Base-by-base conservation (phyloP, 192 early-diverging fungal species). In the Rhizophagus clarus region DNA sequence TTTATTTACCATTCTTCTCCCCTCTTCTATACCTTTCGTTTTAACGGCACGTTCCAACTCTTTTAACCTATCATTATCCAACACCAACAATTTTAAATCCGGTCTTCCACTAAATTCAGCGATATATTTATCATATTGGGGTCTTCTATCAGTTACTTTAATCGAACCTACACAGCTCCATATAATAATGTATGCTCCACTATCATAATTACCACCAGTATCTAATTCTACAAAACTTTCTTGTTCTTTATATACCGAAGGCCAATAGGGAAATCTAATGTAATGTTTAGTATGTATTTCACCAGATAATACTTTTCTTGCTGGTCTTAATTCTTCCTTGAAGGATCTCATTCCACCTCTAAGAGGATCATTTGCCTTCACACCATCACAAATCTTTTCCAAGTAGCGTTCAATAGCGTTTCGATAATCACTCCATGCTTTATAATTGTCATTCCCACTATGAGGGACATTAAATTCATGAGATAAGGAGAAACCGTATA, bases 31-130 rank as follows among this genome's bases (percentile, higher is more conserved):
- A 22, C 51, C 51, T 22, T 22, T 22, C 7, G 5, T 22, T 56
- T 1, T 56, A n/a, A 56, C 1, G 6, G 20, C 7, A 56, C 26
- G 0, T 2, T 69, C 67, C 31, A 69, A 34, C 20, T 7, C 17
- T 3, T 7, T 29, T 34, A 69, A 69, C 26, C 6, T 37, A 1
- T 34, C 31, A 69, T 69, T 2, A 69, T 69, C 67, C 1, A 69
- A 37, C 1, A 20, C 67, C 5, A 69, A 34, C 26, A 68, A 32
- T 68, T 69, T 69, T 69, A 69, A 0, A 20, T 69, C 67, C 8
- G 67, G 67, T n/a, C 12, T 37, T 32, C 67, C 67, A 69, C 20
- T 69, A 69, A 69, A 69, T 34, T 69, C 67, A 34, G 67, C 67
- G 17, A 40, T 69, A 22, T 40, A 69, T 37, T 20, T 69, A 40